Evolutionary conservation across 2,329 filamentous ascomycete genomes (phyloP), one percentile per base, ranked within the genome.

Genomic region (Drechslerella coelobrocha): DNA sequence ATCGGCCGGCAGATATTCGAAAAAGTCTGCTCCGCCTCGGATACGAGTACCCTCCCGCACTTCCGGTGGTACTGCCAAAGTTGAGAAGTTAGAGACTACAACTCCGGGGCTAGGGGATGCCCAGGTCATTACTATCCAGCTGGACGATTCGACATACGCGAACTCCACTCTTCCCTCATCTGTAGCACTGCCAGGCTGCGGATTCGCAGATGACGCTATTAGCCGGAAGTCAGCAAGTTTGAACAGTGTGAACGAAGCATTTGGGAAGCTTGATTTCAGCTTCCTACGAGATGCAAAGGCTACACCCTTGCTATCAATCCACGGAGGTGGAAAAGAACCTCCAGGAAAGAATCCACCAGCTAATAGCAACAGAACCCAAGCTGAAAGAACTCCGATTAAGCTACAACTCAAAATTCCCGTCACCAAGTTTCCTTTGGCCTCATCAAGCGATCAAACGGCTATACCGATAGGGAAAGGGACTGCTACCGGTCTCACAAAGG

Each of bases 31-130:
- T 1, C 63, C 56, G 5, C 24, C 52, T 19, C 19, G 31, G n/a
- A 37, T 69, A 12, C 21, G 17, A 14, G 14, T 69, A 5, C 56
- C 43, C 10, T 43, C 52, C 1, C 39, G 31, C 26, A 24, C 9
- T 1, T 5, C 31, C 12, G 34, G 19, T 14, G 24, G 6, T 10
- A n/a, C 24, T 5, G 31, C 31, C 1, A 57, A 48, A 27, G 10
- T 29, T 5, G 53, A 39, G 6, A 47, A 39, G 10, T 19, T 57
- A 2, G 57, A 69, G 26, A 53, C 52, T 8, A 62, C 57, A 5
- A 69, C 57, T 17, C 57, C 57, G 8, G 63, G 63, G 12, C 34
- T 69, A 55, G 34, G 10, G 26, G 63, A 69, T 57, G 63, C 63
- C 4, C 56, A 69, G 37, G 63, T 69, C n/a, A 55, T 69, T 34